phyloP scores from a whole-genome alignment of 345 rosid species.

The Melastoma malabathricum region DNA sequence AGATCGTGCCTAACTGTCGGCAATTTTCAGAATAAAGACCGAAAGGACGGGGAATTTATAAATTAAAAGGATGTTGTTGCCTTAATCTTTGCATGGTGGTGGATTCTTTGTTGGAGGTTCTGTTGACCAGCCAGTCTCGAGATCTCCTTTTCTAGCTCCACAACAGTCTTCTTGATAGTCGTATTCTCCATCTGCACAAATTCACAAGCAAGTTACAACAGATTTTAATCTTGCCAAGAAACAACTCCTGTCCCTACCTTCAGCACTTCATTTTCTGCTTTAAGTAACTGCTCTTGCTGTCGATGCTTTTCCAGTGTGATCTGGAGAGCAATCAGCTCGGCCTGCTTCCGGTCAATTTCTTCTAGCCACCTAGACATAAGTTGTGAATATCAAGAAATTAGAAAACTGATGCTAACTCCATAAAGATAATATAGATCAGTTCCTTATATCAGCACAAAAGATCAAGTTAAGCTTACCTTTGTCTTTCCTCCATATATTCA shows the following conservation, averaged over 20 bases:
- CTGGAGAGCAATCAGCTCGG: constrained; percentile 59
- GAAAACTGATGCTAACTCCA: not conserved
- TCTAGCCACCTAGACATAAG: constrained; percentile 57
- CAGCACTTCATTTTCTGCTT: constrained; percentile 63
- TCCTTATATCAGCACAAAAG: not conserved
- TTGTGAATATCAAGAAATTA: constrained; percentile 2
- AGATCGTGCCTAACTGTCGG: not conserved
- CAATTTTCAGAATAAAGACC: not conserved
- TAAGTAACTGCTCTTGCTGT: constrained; percentile 52
- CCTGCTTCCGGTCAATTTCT: constrained; percentile 69
- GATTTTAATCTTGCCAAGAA: constrained; percentile 1
- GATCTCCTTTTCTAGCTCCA: constrained; percentile 74
- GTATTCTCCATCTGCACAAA: constrained; percentile 44
- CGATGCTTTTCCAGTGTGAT: constrained; percentile 58
- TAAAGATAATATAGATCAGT: not conserved
- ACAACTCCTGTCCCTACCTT: constrained; percentile 31
- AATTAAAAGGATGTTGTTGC: constrained; percentile 24
- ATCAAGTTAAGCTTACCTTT: constrained; percentile 40
- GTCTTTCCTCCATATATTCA: constrained; percentile 67
- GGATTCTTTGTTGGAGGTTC: constrained; percentile 79
- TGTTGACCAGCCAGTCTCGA: constrained; percentile 73
- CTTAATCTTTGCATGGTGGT: constrained; percentile 89
- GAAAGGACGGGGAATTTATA: not conserved
- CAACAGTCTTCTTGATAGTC: constrained; percentile 42
- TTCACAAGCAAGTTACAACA: not conserved